Evolutionary conservation across 176 grass and related monocot genomes (phyloP).

Genomic region (Hsuehochloa calcarea): DNA sequence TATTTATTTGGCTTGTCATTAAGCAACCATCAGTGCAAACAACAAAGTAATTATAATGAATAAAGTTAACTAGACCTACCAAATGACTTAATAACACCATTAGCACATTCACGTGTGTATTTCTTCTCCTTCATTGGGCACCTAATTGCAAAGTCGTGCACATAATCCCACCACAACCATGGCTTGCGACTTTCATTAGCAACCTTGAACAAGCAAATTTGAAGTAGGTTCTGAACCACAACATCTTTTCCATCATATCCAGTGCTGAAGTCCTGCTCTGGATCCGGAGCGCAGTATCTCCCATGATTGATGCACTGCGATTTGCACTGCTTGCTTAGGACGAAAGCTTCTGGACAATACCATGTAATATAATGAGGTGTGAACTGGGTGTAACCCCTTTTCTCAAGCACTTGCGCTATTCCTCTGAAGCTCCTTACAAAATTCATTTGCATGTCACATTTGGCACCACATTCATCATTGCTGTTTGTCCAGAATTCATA

Average conservation of each 20-base stretch:
- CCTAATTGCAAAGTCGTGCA: constrained; percentile 82
- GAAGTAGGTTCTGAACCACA: constrained; percentile 73
- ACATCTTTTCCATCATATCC: constrained; percentile 92
- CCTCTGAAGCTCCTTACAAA: constrained; percentile 81
- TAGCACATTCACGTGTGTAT: constrained; percentile 69
- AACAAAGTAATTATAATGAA: background rate
- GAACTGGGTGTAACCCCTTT: constrained; percentile 82
- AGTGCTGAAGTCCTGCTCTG: constrained; percentile 81
- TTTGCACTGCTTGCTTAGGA: constrained; percentile 77
- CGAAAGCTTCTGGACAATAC: constrained; percentile 84
- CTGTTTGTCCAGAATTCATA: constrained; percentile 95
- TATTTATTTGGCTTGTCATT: background rate
- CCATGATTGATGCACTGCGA: constrained; percentile 90
- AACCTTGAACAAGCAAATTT: constrained; percentile 75
- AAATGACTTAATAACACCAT: constrained; percentile 65
- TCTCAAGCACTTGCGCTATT: constrained; percentile 74
- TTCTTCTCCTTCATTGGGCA: constrained; percentile 94
- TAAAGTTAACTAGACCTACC: constrained; percentile 47
- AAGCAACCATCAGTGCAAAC: background rate
- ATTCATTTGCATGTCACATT: constrained; percentile 88
- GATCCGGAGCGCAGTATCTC: constrained; percentile 88
- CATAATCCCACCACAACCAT: constrained; percentile 98
- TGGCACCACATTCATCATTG: constrained; percentile 90
- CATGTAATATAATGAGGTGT: constrained; percentile 94
- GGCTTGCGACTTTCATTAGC: constrained; percentile 80